These are phyloP conservation scores for Salix dunnii DNA, from an alignment of 345 rosid genomes.

Conservation along the genomic window DNA sequence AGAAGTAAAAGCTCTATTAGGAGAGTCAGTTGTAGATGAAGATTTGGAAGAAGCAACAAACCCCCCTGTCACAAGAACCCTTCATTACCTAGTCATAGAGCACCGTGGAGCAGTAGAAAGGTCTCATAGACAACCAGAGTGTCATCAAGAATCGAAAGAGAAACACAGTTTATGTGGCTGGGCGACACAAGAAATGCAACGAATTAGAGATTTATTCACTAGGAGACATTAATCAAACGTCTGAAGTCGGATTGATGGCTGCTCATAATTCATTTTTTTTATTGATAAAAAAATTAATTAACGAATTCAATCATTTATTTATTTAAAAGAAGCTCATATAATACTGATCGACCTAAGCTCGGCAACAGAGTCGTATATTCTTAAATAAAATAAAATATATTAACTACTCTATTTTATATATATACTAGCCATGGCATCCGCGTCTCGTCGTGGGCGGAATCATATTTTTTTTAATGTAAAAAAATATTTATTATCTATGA, in stretches of 20 bases:
- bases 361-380: not conserved
- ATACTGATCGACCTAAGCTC: not conserved
- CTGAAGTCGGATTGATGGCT: not conserved
- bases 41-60: slow-evolving; percentile 39
- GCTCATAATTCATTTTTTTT: not conserved
- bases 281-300: no score
- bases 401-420: not conserved
- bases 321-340: not conserved
- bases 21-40: slow-evolving; percentile 32
- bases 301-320: no score
- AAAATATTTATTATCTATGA: no score
- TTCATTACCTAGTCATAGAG: slow-evolving; percentile 37
- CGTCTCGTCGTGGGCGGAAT: no score
- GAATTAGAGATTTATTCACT: no score
- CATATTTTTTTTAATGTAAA: no score
- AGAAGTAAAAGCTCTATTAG: slow-evolving; percentile 38
- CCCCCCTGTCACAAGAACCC: slow-evolving; percentile 55
- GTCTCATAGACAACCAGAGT: slow-evolving; percentile 11
- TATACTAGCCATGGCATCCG: no score
- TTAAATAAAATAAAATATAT: not conserved
- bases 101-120: not conserved
- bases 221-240: not conserved
- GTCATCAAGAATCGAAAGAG: not conserved
- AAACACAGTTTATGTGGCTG: not conserved
- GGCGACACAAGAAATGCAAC: not conserved